Conservation (phyloP, 176 grass and related monocot species). For the Poa annua region DNA sequence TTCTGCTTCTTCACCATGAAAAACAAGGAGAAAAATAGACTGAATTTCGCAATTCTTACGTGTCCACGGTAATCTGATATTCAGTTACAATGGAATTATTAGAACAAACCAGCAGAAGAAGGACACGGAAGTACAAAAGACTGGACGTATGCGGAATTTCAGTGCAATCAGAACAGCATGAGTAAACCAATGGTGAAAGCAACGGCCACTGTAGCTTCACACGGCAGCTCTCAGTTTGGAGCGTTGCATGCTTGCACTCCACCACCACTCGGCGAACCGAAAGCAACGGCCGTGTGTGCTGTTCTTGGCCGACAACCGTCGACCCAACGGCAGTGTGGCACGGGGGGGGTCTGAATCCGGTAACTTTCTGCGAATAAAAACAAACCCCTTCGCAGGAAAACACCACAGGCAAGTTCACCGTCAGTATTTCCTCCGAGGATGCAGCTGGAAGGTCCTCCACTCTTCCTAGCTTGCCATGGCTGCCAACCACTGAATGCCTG, state of each 20-base stretch:
- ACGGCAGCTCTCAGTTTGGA: constrained; percentile 35
- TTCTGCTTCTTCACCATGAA: too few relatives aligned
- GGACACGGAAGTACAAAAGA: background rate
- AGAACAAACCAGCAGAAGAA: background rate
- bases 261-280: background rate
- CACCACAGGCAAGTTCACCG: background rate
- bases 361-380: background rate
- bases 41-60: background rate
- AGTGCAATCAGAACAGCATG: background rate
- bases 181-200: constrained; percentile 26
- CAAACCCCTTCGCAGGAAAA: background rate
- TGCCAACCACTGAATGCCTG: background rate
- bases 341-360: constrained; percentile 24
- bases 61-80: background rate
- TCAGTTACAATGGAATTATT: background rate
- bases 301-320: constrained; percentile 5
- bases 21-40: background rate
- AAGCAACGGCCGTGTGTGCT: constrained; percentile 33
- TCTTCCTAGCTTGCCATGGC: background rate
- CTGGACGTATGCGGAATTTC: background rate
- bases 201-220: constrained; percentile 10
- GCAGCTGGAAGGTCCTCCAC: constrained; percentile 8
- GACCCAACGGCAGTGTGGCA: background rate
- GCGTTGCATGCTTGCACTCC: constrained; percentile 8
- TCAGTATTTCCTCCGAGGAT: constrained; percentile 7